Base-by-base conservation (phyloP, 2,329 filamentous ascomycete species). In the Cephalotrichum gorgonifer region DNA sequence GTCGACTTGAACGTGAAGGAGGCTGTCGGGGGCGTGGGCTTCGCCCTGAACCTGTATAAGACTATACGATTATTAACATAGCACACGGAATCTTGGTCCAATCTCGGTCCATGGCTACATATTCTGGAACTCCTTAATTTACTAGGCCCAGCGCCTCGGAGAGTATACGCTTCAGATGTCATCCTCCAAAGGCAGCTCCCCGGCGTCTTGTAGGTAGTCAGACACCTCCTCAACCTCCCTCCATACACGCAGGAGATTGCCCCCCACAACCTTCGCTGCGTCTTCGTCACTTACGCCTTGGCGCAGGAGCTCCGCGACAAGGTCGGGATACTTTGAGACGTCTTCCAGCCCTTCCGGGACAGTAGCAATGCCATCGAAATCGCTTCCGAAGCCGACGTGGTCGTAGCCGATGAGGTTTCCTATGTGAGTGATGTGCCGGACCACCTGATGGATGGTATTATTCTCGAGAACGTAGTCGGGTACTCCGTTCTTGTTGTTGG, bases 211-310 rank as follows among this genome's bases (percentile, higher is more conserved):
- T 68, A 95, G 61, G 61, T 75, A 68, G 41, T 69, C 69, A 6
- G 87, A 85, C 35, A 94, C 81, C 23, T 66, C 69, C 54, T 96
- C 90, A 1, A 85, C 87, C 26, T 85, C 83, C 50, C 69, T 75
- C 90, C 89, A 95, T 6, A 96, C 89, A 20, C 90, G 79, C 50
- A 96, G 64, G 3, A 95, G 54, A 62, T 96, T 96, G 3, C 82
- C 77, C 0, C 90, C 90, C 0, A 81, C 85, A 9, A 96, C 70
- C 64, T 88, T 89, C 17, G 71, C 76, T 1, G 78, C 85, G 62
- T 96, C 83, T 27, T 72, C 65, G 53, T 93, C 86, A 38, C 79
- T 85, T 4, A 95, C 75, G 0, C 88, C 88, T 38, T 83, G 75
- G 44, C 72, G 72, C 54, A 95, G 67, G 51, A 96, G 65, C 64